phyloP scores from a whole-genome alignment of 805 yeast genomes.

The Suhomyces sp. region DNA sequence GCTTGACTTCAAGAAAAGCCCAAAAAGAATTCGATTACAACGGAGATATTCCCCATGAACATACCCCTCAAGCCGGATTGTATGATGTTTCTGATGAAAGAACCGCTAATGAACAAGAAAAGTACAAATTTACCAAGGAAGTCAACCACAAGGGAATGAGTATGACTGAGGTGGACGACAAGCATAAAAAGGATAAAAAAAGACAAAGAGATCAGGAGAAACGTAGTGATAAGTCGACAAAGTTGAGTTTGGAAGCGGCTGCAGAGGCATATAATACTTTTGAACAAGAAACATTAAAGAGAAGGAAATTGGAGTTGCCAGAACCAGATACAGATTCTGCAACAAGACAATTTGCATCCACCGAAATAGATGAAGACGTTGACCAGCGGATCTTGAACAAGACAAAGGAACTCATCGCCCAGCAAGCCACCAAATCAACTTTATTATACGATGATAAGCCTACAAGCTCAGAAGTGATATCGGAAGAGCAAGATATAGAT shows the following conservation, averaged over 20 bases:
- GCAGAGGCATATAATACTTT: constrained; percentile 21
- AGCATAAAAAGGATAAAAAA: constrained; percentile 27
- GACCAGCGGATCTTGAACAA: constrained; percentile 36
- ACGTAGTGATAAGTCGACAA: constrained; percentile 19
- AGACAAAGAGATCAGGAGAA: constrained; percentile 14
- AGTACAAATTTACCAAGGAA: constrained; percentile 40
- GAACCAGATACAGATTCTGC: constrained; percentile 12
- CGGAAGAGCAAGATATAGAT: background rate
- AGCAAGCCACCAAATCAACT: constrained; percentile 34
- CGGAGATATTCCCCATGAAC: constrained; percentile 79
- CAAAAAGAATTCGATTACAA: constrained; percentile 75
- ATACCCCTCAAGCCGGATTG: constrained; percentile 62
- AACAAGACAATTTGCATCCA: background rate
- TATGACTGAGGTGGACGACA: constrained; percentile 34
- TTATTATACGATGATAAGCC: constrained; percentile 16
- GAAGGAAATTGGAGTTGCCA: constrained; percentile 29
- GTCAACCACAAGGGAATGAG: constrained; percentile 48
- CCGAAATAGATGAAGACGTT: constrained; percentile 15
- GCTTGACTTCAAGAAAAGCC: constrained; percentile 51
- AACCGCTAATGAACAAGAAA: constrained; percentile 34
- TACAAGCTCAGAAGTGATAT: background rate
- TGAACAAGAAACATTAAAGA: constrained; percentile 22
- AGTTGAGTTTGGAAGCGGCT: constrained; percentile 24
- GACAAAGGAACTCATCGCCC: constrained; percentile 31
- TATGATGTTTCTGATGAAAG: constrained; percentile 69